phyloP scores from a whole-genome alignment of 495 filamentous ascomycete species.

The Evernia prunastri region DNA sequence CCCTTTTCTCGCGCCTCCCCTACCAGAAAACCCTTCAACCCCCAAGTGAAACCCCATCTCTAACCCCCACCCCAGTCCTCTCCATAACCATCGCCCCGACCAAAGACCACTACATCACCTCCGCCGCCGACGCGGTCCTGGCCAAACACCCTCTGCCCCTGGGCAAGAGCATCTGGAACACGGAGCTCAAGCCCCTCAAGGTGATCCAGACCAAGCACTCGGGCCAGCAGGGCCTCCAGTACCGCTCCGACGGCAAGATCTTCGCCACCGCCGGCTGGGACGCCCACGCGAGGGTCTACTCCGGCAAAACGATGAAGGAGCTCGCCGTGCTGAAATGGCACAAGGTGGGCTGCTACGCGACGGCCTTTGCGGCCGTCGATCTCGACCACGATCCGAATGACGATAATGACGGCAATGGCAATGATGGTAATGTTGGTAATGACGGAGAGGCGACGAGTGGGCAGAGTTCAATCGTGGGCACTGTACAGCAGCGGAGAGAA shows the following conservation, averaged over 20 bases:
- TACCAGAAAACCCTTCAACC: conserved; percentile 57
- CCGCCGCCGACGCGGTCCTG: conserved; percentile 69
- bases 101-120: conserved; percentile 64
- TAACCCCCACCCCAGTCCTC: conserved; percentile 45
- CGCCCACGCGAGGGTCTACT: conserved; percentile 70
- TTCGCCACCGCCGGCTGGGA: conserved; percentile 97
- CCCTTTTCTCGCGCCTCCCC: too few relatives aligned
- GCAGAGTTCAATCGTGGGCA: conserved; percentile 1
- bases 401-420: neutral
- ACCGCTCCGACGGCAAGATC: conserved; percentile 75
- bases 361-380: conserved; percentile 61
- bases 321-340: conserved; percentile 96
- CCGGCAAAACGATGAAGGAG: conserved; percentile 72
- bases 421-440: neutral
- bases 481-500: conserved; percentile 57
- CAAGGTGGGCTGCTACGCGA: conserved; percentile 79
- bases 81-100: conserved; percentile 61
- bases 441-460: neutral
- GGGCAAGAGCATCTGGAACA: conserved; percentile 24
- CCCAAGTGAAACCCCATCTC: conserved; percentile 47
- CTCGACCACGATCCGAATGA: neutral
- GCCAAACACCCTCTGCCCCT: conserved; percentile 56
- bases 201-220: conserved; percentile 72
- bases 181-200: conserved; percentile 45
- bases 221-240: conserved; percentile 72